Evolutionary conservation across 2,329 filamentous ascomycete species (phyloP), one percentile per base, ranked within the genome.

Genomic region (Cadophora gregata): DNA sequence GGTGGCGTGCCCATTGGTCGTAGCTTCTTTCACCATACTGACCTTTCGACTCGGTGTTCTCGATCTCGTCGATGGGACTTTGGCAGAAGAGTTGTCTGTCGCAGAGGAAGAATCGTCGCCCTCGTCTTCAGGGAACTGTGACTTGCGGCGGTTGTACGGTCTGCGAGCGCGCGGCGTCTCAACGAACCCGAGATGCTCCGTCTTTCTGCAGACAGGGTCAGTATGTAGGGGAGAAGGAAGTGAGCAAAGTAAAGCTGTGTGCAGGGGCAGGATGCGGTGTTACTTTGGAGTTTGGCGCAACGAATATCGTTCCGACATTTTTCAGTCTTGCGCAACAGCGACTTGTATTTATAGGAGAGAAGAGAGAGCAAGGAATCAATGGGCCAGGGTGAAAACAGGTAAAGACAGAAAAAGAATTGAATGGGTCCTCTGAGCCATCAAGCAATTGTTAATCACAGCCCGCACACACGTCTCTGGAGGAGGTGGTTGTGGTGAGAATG

Each of bases 101-200:
- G 77, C 73, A 55, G 76, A 75, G n/a, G 73, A 74, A n/a, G 75
- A 77, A 55, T 76, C 75, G 62, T 77, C 74, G 29, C 66, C 74
- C 45, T 75, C 75, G 64, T 75, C 74, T 59, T 75, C 71, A n/a
- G 71, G 64, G 51, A 75, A 73, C 62, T 74, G 70, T 5, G 73
- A 77, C 69, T 80, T 81, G 72, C 78, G 81, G 66, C 82, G 80
- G 63, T 78, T 81, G 50, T 68, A 68, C 4, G 68, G 60, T 64
- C 77, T 74, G 63, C 82, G 81, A 65, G 78, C 76, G 66, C 80
- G 78, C 63, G 84, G 84, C 16, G 84, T 86, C 70, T 85, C 81
- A 58, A 86, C 80, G 71, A 81, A 85, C 59, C 81, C 83, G 51
- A 81, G 80, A 64, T 82, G 80, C 62, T 82, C 79, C 62, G 81